Conservation (phyloP, 2,329 filamentous ascomycete species). For the Monosporascus sp. region DNA sequence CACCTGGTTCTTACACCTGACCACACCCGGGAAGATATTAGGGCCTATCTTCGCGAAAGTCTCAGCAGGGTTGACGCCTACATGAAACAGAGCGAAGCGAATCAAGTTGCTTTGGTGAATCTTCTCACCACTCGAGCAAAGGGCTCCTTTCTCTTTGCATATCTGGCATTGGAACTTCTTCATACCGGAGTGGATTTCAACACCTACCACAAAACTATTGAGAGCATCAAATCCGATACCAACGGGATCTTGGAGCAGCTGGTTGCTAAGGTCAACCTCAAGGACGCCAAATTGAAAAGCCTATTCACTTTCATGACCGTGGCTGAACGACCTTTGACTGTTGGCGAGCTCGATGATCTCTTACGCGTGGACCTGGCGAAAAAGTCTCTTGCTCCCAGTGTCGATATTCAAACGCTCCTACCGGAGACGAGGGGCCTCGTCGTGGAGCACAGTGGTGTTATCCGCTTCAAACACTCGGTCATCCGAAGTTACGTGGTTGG, state of each 20-base stretch:
- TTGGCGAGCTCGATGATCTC: constrained; percentile 29
- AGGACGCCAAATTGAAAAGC: constrained; percentile 19
- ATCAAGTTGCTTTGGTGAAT: constrained; percentile 21
- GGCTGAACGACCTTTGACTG: constrained; percentile 25
- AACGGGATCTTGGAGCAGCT: constrained; percentile 22
- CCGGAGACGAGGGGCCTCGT: constrained; percentile 23
- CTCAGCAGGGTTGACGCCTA: constrained; percentile 15
- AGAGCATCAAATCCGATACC: constrained; percentile 17
- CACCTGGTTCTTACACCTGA: constrained; percentile 28
- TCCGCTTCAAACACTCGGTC: constrained; percentile 33
- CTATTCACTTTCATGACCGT: constrained; percentile 32
- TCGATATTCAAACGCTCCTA: constrained; percentile 18
- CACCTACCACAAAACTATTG: constrained; percentile 18
- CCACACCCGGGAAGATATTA: constrained; percentile 30
- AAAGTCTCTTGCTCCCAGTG: constrained; percentile 11
- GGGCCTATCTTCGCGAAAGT: constrained; percentile 23
- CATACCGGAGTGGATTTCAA: constrained; percentile 17
- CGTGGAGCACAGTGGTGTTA: constrained; percentile 26
- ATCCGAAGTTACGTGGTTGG: constrained; percentile 26
- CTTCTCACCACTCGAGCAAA: constrained; percentile 28
- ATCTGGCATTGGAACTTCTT: constrained; percentile 26
- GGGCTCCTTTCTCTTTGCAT: constrained; percentile 34
- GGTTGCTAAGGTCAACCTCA: constrained; percentile 18
- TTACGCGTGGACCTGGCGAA: constrained; percentile 24
- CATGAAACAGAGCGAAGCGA: constrained; percentile 12